phyloP scores from a whole-genome alignment of 441 rosid species.

The Aquilaria agallochum region DNA sequence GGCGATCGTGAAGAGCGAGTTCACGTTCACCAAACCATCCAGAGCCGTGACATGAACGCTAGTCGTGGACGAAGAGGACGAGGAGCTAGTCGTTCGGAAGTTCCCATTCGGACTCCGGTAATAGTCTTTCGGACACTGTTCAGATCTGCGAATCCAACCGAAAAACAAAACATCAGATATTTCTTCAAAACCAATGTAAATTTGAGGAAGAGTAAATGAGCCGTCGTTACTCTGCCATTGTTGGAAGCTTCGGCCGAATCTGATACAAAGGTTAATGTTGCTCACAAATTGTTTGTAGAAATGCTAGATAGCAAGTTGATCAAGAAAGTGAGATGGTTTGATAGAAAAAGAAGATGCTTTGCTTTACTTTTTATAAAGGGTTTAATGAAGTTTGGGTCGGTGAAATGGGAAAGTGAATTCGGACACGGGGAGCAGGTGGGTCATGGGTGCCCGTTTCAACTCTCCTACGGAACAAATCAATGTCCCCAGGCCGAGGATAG shows the following conservation, averaged over 20 bases:
- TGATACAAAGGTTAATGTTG: constrained; percentile 1
- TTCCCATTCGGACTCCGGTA: constrained; percentile 19
- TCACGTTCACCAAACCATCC: constrained; percentile 87
- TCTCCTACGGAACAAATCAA: neutral
- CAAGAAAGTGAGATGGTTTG: no score
- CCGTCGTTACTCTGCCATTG: constrained; percentile 8
- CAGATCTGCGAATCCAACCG: constrained; percentile 44
- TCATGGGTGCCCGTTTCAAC: neutral
- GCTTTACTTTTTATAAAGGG: neutral
- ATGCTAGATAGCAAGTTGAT: no score
- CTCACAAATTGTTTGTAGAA: no score
- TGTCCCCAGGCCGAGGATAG: neutral
- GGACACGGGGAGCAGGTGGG: neutral
- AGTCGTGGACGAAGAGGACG: constrained; percentile 45
- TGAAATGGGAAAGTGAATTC: neutral
- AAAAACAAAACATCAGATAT: neutral
- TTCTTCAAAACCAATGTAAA: neutral
- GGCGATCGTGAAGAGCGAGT: constrained; percentile 93
- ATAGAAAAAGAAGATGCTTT: constrained; percentile 5
- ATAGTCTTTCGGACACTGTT: constrained; percentile 38
- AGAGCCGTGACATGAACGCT: constrained; percentile 94
- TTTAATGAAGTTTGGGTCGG: neutral
- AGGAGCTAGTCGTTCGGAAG: constrained; percentile 24
- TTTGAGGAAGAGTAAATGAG: neutral
- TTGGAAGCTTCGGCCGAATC: neutral